Percentiles rank a stretch among this genome's conserved stretches.
Conservation (phyloP, 2,329 filamentous ascomycete genomes). For the Trichoderma sp. region DNA sequence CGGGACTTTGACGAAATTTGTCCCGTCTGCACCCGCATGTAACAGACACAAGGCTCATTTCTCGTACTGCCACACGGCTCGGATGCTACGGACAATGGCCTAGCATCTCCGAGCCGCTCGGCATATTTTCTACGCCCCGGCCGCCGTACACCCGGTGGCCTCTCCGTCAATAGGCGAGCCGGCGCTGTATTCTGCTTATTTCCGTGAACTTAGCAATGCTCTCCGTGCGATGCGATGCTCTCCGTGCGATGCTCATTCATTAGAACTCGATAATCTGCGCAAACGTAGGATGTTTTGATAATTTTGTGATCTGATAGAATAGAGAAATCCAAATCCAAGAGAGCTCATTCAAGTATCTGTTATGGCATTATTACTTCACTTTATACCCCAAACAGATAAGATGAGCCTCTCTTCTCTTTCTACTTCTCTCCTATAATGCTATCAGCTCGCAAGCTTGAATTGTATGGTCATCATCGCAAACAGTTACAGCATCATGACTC, state of each 20-base stretch:
- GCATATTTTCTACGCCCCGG: not conserved
- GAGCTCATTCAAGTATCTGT: not conserved
- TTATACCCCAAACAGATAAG: not conserved
- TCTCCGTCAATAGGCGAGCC: not conserved
- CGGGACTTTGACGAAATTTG: not conserved
- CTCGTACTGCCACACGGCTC: not conserved
- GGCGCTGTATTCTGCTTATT: not conserved
- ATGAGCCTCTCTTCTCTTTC: not conserved
- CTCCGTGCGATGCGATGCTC: not conserved
- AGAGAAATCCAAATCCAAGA: not conserved
- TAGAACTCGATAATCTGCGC: not conserved
- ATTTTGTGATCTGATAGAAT: not conserved
- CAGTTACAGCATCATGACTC: not conserved
- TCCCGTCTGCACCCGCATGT: constrained; percentile 7
- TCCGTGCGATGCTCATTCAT: not conserved
- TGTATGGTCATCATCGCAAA: not conserved
- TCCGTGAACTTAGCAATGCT: not conserved
- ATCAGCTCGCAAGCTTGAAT: not conserved
- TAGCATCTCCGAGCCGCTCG: constrained; percentile 12
- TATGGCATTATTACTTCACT: not conserved
- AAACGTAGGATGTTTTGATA: not conserved
- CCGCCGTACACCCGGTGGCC: not conserved
- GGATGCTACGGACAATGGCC: constrained; percentile 7
- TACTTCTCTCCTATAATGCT: not conserved
- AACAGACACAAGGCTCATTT: not conserved